These are phyloP conservation scores for Solanum hybrid DNA, from an alignment of 305 asterid genomes.

Conservation along the genomic window DNA sequence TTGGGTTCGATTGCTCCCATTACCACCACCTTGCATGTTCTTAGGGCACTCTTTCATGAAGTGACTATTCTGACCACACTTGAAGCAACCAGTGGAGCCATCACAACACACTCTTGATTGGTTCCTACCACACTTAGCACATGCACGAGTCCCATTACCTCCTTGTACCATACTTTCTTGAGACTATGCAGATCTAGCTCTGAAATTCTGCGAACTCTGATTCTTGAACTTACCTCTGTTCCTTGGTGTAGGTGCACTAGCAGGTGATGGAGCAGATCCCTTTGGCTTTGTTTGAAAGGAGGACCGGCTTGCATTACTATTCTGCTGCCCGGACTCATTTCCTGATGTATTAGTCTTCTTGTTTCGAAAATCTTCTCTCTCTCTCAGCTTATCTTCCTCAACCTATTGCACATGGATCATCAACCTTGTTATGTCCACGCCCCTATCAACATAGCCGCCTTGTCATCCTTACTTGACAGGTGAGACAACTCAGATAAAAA, in stretches of 20 bases:
- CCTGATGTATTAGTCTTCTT: not conserved
- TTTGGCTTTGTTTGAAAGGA: not conserved
- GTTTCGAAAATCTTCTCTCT: not conserved
- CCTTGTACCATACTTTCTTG: not conserved
- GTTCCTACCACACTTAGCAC: not conserved
- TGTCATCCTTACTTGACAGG: not conserved
- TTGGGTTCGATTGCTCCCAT: not conserved
- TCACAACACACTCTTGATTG: not conserved
- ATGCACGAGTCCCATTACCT: not conserved
- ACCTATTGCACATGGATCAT: not conserved
- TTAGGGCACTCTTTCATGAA: not conserved
- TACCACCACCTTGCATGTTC: not conserved
- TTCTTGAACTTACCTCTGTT: not conserved
- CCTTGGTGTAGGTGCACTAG: not conserved
- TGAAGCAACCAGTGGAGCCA: not conserved
- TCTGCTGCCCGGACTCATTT: not conserved
- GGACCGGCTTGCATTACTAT: not conserved
- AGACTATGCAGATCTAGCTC: not conserved
- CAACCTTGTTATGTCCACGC: not conserved
- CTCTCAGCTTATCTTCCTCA: not conserved
- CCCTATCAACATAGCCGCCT: not conserved
- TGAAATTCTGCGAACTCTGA: not conserved
- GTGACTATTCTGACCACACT: not conserved
- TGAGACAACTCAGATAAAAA: not conserved
- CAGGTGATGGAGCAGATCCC: not conserved